phyloP scores from a whole-genome alignment of 2,329 filamentous ascomycete species.

The Aureobasidium sp. region DNA sequence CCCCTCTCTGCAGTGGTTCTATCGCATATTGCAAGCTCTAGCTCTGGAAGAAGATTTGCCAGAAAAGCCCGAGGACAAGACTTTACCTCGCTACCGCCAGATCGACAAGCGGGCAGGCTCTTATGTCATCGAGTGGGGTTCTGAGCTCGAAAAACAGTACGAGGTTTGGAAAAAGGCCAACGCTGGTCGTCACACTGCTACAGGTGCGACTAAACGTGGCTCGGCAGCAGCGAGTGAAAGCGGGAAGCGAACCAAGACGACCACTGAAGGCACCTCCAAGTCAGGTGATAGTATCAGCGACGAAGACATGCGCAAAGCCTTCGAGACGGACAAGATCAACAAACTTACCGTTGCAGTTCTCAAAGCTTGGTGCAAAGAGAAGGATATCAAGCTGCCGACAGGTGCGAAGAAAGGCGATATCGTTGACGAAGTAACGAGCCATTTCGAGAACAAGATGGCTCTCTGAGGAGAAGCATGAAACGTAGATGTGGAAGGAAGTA shows the following conservation, averaged over 20 bases:
- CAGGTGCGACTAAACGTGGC: slow-evolving; percentile 40
- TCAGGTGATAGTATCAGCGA: slow-evolving; percentile 34
- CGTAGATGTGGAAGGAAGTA: background rate
- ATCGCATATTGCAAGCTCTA: slow-evolving; percentile 83
- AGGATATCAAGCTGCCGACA: slow-evolving; percentile 21
- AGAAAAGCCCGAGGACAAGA: slow-evolving; percentile 66
- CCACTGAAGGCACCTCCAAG: slow-evolving; percentile 20
- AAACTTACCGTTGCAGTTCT: slow-evolving; percentile 33
- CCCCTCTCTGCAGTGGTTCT: slow-evolving; percentile 84
- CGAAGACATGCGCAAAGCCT: slow-evolving; percentile 38
- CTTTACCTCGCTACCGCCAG: slow-evolving; percentile 73
- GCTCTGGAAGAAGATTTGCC: slow-evolving; percentile 89
- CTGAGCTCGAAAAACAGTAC: slow-evolving; percentile 56
- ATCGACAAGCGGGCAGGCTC: slow-evolving; percentile 83
- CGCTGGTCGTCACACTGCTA: slow-evolving; percentile 34
- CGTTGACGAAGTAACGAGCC: slow-evolving; percentile 29
- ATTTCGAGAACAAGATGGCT: slow-evolving; percentile 32
- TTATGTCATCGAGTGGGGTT: slow-evolving; percentile 71
- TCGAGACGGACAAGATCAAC: slow-evolving; percentile 36
- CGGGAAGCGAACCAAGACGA: slow-evolving; percentile 42
- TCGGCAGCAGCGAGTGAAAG: slow-evolving; percentile 23
- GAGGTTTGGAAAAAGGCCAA: slow-evolving; percentile 33
- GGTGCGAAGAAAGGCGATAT: slow-evolving; percentile 29
- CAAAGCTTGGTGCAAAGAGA: slow-evolving; percentile 27
- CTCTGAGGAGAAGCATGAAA: background rate